Evolutionary conservation across 2,329 filamentous ascomycete species (phyloP), one percentile per base, ranked within the genome.

Genomic region (Colletotrichum lupini): DNA sequence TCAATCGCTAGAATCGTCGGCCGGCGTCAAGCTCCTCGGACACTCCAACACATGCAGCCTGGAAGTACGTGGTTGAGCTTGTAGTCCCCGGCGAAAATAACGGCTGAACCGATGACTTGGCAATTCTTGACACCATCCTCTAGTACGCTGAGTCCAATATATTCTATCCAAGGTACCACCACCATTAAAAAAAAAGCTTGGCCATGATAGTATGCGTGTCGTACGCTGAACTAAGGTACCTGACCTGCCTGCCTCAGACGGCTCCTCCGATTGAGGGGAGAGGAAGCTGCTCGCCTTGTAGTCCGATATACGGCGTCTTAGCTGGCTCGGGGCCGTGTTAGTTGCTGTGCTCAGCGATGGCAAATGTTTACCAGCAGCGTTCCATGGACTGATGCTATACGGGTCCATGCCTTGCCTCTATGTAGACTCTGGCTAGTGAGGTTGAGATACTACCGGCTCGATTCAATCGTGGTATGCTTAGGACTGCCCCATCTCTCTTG

Each of bases 1-100:
- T 30, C 26, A 26, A n/a, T 67, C 61, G 61, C 67, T 60, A 24
- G 37, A 60, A 71, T 59, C 16, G 42, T 55, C 62, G 55, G 68
- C 32, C 24, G 56, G 37, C 37, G 37, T 42, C 37, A 12, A 35
- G 11, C 32, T 5, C 32, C 32, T 12, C 32, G 32, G 32, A 12
- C 32, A 35, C 32, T 35, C 32, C 9, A 35, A 35, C 32, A 35
- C 32, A 35, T 12, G 32, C 32, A 35, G 11, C 32, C 11, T 11
- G 32, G 32, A 5, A 35, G 32, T 35, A 35, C 32, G 32, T 35
- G 32, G 32, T 35, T 11, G 32, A 35, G 14, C 37, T 42, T 19
- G 2, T 42, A 42, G 16, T 2, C 6, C 16, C 37, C 68, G 42
- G 42, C 56, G 30, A 67, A 11, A 60, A 46, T n/a, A 58, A 67